Conservation (phyloP, 1,139 yeast genomes). For the Blastobotrys petasosporus region DNA sequence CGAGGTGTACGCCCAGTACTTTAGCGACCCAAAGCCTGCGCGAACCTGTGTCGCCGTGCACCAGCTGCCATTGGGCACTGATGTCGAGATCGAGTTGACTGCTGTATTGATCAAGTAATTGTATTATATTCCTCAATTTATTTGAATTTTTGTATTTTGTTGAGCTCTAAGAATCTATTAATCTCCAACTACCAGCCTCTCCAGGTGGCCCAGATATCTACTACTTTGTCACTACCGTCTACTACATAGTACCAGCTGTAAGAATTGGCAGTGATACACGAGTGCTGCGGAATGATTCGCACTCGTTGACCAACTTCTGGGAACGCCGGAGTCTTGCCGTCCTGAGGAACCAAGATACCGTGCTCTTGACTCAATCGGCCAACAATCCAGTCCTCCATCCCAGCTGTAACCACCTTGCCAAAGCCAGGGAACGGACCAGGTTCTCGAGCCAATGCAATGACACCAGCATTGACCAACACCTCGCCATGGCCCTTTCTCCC, state of each 20-base stretch:
- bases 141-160: not conserved
- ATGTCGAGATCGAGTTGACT: slow-evolving; percentile 36
- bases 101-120: slow-evolving; percentile 20
- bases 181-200: slow-evolving; percentile 44
- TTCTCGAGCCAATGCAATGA: slow-evolving; percentile 62
- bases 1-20: slow-evolving; percentile 43
- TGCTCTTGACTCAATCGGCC: slow-evolving; percentile 53
- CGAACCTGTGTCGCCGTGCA: slow-evolving; percentile 47
- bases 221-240: slow-evolving; percentile 46
- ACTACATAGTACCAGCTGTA: slow-evolving; percentile 52
- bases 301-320: slow-evolving; percentile 49
- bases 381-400: slow-evolving; percentile 45
- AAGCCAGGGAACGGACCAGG: slow-evolving; percentile 43
- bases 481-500: slow-evolving; percentile 50
- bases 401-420: slow-evolving; percentile 40
- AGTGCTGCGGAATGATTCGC: slow-evolving; percentile 61
- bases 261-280: slow-evolving; percentile 66
- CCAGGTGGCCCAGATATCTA: slow-evolving; percentile 68
- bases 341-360: slow-evolving; percentile 47
- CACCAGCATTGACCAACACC: slow-evolving; percentile 66
- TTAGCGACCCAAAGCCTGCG: slow-evolving; percentile 44
- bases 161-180: not conserved
- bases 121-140: not conserved
- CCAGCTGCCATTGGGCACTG: slow-evolving; percentile 26
- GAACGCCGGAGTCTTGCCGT: slow-evolving; percentile 36